Evolutionary conservation across 192 early-diverging fungal genomes (phyloP), one percentile per base, ranked within the genome.

Genomic region (Backusella macrospora): DNA sequence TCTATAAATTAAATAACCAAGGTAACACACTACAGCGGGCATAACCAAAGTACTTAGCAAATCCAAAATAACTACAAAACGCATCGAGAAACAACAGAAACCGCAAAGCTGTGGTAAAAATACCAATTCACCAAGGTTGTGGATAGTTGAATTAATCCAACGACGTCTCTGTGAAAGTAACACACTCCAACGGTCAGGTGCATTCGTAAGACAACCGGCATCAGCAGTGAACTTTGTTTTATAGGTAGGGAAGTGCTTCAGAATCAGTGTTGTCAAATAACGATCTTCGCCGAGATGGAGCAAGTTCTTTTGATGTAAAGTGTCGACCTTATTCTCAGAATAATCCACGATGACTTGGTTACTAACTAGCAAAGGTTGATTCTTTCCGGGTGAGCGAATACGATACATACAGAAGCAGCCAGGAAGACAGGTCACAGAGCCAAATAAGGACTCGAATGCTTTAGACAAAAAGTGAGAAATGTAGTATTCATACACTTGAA

Each of bases 391-490:
- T 9, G 95, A 92, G 34, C 94, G 91, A 42, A 99, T 85, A 71
- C 98, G 93, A 80, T 99, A 99, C 98, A 99, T 97, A 74, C 91
- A 93, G 89, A 99, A 99, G 86, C 98, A 98, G 44, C 97, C 97
- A 18, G 96, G 97, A 71, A 99, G 81, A 87, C 98, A 99, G 26
- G 97, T 96, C 8, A 98, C 97, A 18, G 92, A 93, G 5, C 97
- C 97, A 75, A 98, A 98, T 21, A 98, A 85, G 8, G 96, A 97
- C 82, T 98, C 96, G 74, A 98, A 98, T 1, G 96, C 93, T 83
- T 98, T 98, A 47, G 96, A 90, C 79, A 98, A 83, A 73, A 96
- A 94, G 83, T 98, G 97, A 40, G 91, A 93, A 73, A 98, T 97
- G 80, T 93, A 98, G 84, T 98, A 98, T 85, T 99, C 96, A 78